Percentiles rank a stretch among this genome's conserved stretches.
Conservation (phyloP, 306 rosid genomes). For the Vicia sativa region DNA sequence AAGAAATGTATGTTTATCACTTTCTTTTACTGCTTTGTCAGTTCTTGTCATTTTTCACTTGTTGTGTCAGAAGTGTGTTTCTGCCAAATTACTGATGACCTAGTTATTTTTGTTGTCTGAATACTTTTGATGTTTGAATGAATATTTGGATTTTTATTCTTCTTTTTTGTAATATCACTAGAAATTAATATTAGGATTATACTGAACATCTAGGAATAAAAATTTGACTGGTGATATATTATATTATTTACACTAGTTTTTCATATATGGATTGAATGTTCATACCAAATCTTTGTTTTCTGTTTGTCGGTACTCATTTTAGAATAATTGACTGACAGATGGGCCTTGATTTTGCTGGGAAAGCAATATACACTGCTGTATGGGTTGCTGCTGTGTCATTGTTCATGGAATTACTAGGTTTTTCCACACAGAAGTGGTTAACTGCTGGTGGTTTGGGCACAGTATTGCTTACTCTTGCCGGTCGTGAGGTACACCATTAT, state of each 20-base stretch:
- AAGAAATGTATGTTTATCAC: constrained; percentile 76
- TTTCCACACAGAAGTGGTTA: constrained; percentile 96
- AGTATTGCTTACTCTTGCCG: constrained; percentile 92
- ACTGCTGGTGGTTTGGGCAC: constrained; percentile 99
- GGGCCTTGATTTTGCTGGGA: constrained; percentile 96
- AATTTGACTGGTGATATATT: constrained; percentile 17
- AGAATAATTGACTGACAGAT: constrained; percentile 51
- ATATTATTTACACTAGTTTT: constrained; percentile 24
- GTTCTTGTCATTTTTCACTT: constrained; percentile 29
- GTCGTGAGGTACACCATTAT: constrained; percentile 78
- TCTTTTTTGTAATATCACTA: neutral
- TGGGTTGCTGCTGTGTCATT: constrained; percentile 98
- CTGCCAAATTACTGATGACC: constrained; percentile 21
- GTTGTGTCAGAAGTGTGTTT: constrained; percentile 16
- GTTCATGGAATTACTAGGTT: constrained; percentile 97
- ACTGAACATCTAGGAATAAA: neutral
- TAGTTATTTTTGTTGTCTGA: constrained; percentile 31
- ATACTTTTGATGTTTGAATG: constrained; percentile 1
- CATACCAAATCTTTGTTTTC: constrained; percentile 24
- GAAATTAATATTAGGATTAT: constrained; percentile 23
- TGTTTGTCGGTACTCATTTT: constrained; percentile 27
- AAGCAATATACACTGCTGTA: constrained; percentile 84
- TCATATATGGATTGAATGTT: constrained; percentile 20
- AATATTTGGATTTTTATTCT: constrained; percentile 23
- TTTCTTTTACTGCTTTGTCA: constrained; percentile 30